Evolutionary conservation across 495 filamentous ascomycete species (phyloP), one percentile per base, ranked within the genome.

Genomic region (Pseudotulostoma volvatum): DNA sequence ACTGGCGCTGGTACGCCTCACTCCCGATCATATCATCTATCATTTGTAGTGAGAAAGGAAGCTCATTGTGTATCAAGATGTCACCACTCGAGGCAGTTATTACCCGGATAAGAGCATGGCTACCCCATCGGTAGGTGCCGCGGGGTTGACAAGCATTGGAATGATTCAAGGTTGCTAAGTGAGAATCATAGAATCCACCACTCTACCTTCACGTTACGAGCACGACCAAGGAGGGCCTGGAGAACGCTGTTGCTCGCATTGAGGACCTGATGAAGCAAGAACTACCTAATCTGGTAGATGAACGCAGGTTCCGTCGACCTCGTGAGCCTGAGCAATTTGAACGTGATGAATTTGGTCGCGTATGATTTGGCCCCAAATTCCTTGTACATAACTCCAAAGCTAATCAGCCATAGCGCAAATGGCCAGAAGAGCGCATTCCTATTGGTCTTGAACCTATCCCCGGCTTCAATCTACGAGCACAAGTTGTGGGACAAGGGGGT

Each of bases 1-100:
- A 95, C 90, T 80, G 90, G 90, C 77, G 88, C 90, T 70, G 90
- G 90, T 97, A 97, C 77, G 90, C 79, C 71, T 67, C 59, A 68
- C 53, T 61, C 72, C 56, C 59, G 52, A 38, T 53, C 40, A 40
- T 50, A 42, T 31, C 54, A 32, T 49, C 16, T 55, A 45, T 44
- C 48, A 39, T 61, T 61, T 61, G 41, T 51, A 28, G 23, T 66
- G 54, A 64, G 65, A 61, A 72, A 62, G 55, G 53, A 63, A 64
- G 66, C 73, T 80, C 64, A 80, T 77, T 40, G 53, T 48, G 54
- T 73, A 55, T 60, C 54, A 95, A 97, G 90, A 97, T 93, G 86
- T 97, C 71, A 96, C 90, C 16, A 95, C 90, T 31, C 79, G 88
- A 59, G 90, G 90, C 58, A 82, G 76, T 43, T 97, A 95, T 52